Percentiles rank a stretch among this genome's conserved stretches.
Conservation (phyloP, 2,329 filamentous ascomycete species). For the Ascochyta lentis region DNA sequence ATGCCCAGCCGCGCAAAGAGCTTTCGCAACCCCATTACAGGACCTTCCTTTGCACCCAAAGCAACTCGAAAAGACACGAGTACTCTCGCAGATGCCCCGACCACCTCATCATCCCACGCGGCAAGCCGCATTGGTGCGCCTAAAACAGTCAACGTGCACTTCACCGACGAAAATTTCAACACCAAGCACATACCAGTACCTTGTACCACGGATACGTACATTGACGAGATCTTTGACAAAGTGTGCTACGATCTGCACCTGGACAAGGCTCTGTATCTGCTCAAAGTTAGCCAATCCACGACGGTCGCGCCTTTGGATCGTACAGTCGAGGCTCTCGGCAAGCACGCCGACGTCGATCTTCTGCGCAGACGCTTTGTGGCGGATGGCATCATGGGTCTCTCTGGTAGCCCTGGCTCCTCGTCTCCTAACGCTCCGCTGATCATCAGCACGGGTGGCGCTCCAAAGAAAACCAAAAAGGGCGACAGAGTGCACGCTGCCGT, state of each 20-base stretch:
- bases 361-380: conserved; percentile 76
- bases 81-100: conserved; percentile 53
- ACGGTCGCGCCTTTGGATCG: conserved; percentile 79
- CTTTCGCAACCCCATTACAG: conserved; percentile 59
- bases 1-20: conserved; percentile 47
- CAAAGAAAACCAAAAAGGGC: conserved; percentile 61
- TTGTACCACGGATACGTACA: conserved; percentile 82
- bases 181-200: conserved; percentile 73
- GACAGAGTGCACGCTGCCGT: conserved; percentile 57
- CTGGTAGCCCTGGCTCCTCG: conserved; percentile 71
- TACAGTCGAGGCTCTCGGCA: conserved; percentile 78
- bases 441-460: conserved; percentile 58
- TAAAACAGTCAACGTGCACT: conserved; percentile 75
- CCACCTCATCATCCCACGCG: conserved; percentile 51
- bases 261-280: conserved; percentile 79
- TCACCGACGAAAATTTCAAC: conserved; percentile 74
- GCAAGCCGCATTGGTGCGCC: conserved; percentile 69
- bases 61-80: conserved; percentile 55
- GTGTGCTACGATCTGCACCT: conserved; percentile 79
- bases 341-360: conserved; percentile 76
- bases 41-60: conserved; percentile 56
- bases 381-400: conserved; percentile 73
- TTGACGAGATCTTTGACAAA: conserved; percentile 80
- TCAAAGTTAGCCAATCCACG: conserved; percentile 77
- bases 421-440: conserved; percentile 72